Percentiles rank a stretch among this genome's conserved stretches.
Conservation (phyloP, 192 early-diverging fungal species). For the Umbelopsis sp. region DNA sequence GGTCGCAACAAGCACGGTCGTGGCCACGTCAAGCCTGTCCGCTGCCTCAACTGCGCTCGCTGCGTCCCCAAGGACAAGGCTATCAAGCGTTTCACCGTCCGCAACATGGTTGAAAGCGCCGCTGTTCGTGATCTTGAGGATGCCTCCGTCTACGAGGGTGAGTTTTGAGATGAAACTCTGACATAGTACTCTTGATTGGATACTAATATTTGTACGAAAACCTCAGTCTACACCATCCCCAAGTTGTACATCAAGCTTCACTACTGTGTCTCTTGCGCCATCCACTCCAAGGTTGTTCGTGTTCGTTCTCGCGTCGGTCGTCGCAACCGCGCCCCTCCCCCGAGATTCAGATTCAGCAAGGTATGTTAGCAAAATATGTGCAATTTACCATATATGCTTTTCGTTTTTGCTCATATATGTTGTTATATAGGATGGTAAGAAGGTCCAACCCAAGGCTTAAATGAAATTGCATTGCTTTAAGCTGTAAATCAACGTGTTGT, state of each 20-base stretch:
- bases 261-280: conserved; percentile 98
- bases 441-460: conserved; percentile 27
- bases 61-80: conserved; percentile 97
- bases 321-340: conserved; percentile 93
- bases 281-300: conserved; percentile 94
- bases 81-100: conserved; percentile 98
- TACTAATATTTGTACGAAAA: conserved; percentile 7
- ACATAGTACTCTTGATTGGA: conserved; percentile 13
- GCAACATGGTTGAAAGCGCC: conserved; percentile 98
- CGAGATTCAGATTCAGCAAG: conserved; percentile 88
- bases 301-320: conserved; percentile 89
- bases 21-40: conserved; percentile 96
- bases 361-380: conserved; percentile 26
- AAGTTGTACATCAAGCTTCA: conserved; percentile 99
- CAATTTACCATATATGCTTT: not conserved
- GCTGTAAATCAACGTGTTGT: conserved; percentile 18
- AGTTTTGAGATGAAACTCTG: conserved; percentile 18
- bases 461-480: conserved; percentile 3
- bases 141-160: conserved; percentile 94
- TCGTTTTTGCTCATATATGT: not conserved
- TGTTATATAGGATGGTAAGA: conserved; percentile 17
- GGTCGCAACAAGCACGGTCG: conserved; percentile 99
- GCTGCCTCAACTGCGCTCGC: conserved; percentile 99
- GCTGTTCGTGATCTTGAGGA: conserved; percentile 96
- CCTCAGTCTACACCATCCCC: conserved; percentile 88